Conservation (phyloP, 768 basidiomycete species). For the Lentinula detonsa region DNA sequence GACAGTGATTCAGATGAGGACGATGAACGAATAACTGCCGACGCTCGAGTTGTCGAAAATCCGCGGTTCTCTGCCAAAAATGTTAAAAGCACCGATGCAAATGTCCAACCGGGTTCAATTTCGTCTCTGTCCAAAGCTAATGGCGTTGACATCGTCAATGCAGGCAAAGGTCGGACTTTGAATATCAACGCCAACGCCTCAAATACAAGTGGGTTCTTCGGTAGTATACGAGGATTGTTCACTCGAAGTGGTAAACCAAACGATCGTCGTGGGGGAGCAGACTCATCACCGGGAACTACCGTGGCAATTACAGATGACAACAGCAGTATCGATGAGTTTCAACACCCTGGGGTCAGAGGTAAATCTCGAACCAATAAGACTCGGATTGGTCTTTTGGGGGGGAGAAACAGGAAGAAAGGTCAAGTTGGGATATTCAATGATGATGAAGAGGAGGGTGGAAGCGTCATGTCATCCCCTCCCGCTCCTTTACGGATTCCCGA, state of each 20-base stretch:
- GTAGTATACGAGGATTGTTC: conserved; percentile 7
- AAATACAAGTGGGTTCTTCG: conserved; percentile 5
- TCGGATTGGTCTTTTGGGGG: background rate
- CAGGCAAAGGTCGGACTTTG: background rate
- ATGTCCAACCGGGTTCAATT: background rate
- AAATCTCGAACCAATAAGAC: conserved; percentile 8
- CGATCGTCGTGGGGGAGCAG: background rate
- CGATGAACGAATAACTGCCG: conserved; percentile 10
- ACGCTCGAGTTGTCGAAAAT: conserved; percentile 47
- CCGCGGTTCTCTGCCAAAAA: conserved; percentile 34
- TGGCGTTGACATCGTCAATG: background rate
- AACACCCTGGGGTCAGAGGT: background rate
- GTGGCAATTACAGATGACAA: conserved; percentile 14
- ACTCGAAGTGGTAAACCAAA: background rate
- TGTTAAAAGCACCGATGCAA: background rate
- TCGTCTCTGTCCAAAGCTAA: background rate
- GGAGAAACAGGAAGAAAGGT: conserved; percentile 13
- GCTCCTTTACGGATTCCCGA: background rate
- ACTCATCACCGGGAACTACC: background rate
- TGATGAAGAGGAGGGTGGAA: background rate
- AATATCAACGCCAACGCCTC: background rate
- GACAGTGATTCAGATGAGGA: conserved; percentile 24
- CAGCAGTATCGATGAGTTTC: conserved; percentile 17
- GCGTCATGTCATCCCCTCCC: conserved; percentile 9
- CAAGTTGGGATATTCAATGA: conserved; percentile 11